Evolutionary conservation across 2,329 filamentous ascomycete genomes (phyloP), one percentile per base, ranked within the genome.

Genomic region (Fusarium luffae): DNA sequence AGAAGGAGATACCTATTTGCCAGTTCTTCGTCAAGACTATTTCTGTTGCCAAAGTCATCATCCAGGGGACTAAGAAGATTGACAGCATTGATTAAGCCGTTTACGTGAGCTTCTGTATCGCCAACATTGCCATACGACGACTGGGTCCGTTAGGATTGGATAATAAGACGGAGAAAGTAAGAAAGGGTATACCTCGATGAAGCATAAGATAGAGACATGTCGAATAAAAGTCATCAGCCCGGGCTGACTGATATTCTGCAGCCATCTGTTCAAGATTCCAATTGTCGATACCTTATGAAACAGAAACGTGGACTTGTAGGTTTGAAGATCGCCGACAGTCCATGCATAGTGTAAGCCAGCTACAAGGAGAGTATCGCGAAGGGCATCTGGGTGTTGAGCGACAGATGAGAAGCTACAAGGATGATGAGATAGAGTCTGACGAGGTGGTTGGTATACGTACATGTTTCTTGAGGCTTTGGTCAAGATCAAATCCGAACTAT

Each of bases 271-370:
- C 18, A 75, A 47, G 2, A 74, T 28, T 0, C 59, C 59, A 3
- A 75, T 74, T 0, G 68, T 69, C 0, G 67, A 68, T 2, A 74
- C 54, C 51, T 75, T 75, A 13, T 75, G 73, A 1, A 70, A 71
- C 3, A 75, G 13, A 5, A 75, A 70, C 0, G 73, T 74, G 3
- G 65, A 30, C 1, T 75, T 69, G 8, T 71, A 75, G 0, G 56
- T 65, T 18, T 66, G 23, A 9, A 70, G 47, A 3, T 72, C 71
- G 0, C 73, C 69, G 1, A 67, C 63, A 2, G 63, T 71, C 71
- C 71, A 75, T 10, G 73, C 69, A 18, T 75, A 74, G 32, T 75
- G 73, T 2, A 73, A 4, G 2, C 69, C 67, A 0, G 73, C 73
- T 0, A 75, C 52, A 0, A 75, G 67, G 5, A 75, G 46, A 7